phyloP scores from a whole-genome alignment of 306 rosid genomes.

The Casuarina glauca region DNA sequence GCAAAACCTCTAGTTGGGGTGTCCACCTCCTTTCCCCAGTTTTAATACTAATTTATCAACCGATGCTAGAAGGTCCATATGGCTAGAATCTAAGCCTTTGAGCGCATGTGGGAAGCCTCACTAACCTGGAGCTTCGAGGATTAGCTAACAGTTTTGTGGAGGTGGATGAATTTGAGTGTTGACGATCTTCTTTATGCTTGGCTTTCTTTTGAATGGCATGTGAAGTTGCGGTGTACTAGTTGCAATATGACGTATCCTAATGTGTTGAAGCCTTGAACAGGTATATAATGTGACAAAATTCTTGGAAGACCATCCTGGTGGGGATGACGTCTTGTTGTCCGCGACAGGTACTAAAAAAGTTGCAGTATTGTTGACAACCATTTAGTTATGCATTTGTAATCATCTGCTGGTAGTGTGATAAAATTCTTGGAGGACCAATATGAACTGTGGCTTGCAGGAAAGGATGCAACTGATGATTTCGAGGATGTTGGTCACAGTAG shows the following conservation, averaged over 20 bases:
- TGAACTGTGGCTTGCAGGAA: slow-evolving; percentile 53
- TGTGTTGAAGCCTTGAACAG: slow-evolving; percentile 47
- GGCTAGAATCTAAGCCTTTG: not conserved
- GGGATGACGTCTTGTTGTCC: slow-evolving; percentile 81
- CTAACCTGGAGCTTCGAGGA: not conserved
- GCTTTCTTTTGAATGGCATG: not conserved
- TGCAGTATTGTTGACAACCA: not conserved
- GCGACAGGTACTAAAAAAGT: slow-evolving; percentile 56
- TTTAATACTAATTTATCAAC: not conserved
- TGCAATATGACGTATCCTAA: slow-evolving; percentile 6
- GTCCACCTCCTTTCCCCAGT: not conserved
- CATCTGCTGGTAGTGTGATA: slow-evolving; percentile 2
- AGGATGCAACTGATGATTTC: slow-evolving; percentile 85
- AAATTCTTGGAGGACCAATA: not conserved
- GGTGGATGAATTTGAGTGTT: not conserved
- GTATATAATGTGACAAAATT: slow-evolving; percentile 87
- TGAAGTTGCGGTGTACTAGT: not conserved
- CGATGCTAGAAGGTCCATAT: not conserved
- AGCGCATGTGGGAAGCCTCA: not conserved
- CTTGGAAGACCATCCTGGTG: slow-evolving; percentile 98
- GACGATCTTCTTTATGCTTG: not conserved
- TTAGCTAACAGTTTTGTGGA: not conserved
- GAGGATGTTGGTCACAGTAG: slow-evolving; percentile 87
- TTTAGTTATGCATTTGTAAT: slow-evolving; percentile 19
- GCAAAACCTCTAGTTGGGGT: not conserved